A percentile compares a stretch with the other conserved stretches of the same genome.
Evolutionary conservation across 148 eudicot genomes (phyloP).

Genomic region (Rhododendron molle): DNA sequence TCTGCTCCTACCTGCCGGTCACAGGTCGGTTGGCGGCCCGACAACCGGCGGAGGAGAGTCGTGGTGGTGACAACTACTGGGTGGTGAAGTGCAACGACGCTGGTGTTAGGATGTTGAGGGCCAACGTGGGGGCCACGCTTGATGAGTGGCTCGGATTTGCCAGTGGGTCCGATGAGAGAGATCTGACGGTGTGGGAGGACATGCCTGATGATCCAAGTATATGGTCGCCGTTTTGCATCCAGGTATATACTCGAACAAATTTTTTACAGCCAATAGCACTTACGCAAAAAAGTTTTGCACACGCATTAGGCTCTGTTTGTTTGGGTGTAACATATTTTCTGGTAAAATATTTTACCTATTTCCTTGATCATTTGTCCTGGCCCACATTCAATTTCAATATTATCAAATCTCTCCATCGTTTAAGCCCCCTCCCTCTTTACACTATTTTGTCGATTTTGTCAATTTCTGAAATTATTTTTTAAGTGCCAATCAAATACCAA

Average conservation of each 20-base stretch:
- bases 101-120: conserved; percentile 46
- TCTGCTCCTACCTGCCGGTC: conserved; percentile 40
- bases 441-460: too few species aligned
- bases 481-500: too few species aligned
- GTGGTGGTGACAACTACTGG: conserved; percentile 36
- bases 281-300: too few species aligned
- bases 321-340: too few species aligned
- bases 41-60: background rate
- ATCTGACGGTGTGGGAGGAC: conserved; percentile 41
- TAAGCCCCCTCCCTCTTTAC: too few species aligned
- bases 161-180: conserved; percentile 35
- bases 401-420: too few species aligned
- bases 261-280: too few species aligned
- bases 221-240: conserved; percentile 63
- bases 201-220: conserved; percentile 47
- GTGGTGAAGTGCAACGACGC: conserved; percentile 53
- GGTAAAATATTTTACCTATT: too few species aligned
- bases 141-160: conserved; percentile 60
- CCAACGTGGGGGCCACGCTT: conserved; percentile 35
- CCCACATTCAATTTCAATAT: too few species aligned
- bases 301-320: too few species aligned
- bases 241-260: conserved; percentile 24
- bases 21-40: conserved; percentile 43
- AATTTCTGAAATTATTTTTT: too few species aligned
- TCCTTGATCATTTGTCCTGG: too few species aligned